Base-by-base conservation (phyloP, 306 rosid genomes). In the Sphenostylis stenocarpa region DNA sequence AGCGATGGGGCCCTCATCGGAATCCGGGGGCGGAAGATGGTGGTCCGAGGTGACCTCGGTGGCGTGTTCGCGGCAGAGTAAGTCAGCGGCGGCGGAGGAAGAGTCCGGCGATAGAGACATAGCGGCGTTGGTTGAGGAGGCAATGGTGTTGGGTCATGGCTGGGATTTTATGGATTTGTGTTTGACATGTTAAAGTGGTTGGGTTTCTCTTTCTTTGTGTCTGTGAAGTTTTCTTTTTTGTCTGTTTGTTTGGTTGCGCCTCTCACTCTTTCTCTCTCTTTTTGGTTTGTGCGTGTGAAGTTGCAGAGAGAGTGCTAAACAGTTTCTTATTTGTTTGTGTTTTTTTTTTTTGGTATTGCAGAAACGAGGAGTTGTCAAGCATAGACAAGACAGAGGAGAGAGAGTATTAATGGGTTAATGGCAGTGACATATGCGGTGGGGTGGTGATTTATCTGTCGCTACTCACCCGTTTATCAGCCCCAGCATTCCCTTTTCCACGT, bases 81-180 rank as follows among this genome's bases (percentile, higher is more conserved):
- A 19, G 80, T 71, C 56, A 74, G 20, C n/a, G 15, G 57, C 67
- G 41, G 83, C 0, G 64, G 83, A 76, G 21, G 2, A 8, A 38
- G 43, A 16, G 47, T 62, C 72, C 57, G 80, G 70, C 6, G 83
- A 80, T 3, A 0, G 65, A 67, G 85, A 43, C 87, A 86, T 86
- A 36, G 73, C 10, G 48, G 57, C 9, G 53, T 70, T 0, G 70
- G 53, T 0, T 16, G 53, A 48, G 52, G 1, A 23, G 52, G 64
- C n/a, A 31, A 17, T 8, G 5, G 23, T n/a, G 62, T 53, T 70
- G 72, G 84, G 66, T 78, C 88, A 82, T 82, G 49, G 86, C 84
- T 70, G 10, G 84, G 24, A 36, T 48, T 62, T 73, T 68, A 51
- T 39, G 86, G 61, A 58, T 82, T 75, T 48, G 77, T 72, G 66